Evolutionary conservation across 495 filamentous ascomycete genomes (phyloP), one percentile per base, ranked within the genome.

Genomic region (Podospora pseudopauciseta): DNA sequence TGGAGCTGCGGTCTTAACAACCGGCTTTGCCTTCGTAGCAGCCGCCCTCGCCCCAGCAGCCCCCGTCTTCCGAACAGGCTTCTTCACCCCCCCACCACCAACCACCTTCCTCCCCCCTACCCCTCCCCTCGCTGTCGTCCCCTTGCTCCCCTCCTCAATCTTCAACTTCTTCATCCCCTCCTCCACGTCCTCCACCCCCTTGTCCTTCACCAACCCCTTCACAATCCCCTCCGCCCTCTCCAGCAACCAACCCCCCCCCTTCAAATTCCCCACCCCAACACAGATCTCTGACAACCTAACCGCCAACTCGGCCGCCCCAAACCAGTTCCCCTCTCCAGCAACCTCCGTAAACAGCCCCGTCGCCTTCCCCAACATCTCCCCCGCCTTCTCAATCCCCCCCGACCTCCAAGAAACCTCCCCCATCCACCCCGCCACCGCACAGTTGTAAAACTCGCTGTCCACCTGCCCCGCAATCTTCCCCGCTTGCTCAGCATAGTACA

Each of bases 401-500:
- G 89, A 86, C 66, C 87, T 85, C 56, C 89, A 82, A 77, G 84
- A 90, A 64, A 90, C 84, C 23, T 84, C 85, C 11, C 88, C 90
- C 58, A 91, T 80, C 74, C 88, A 83, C 3, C 87, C 39, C 84
- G 18, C 83, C 77, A 27, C 83, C 32, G 85, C 77, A 4, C 85
- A 80, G 11, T 84, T 71, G 54, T 89, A 86, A 19, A 85, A 80
- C 70, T 86, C 83, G 3, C 92, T 88, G 49, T 85, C 80, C 9
- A 89, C 85, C 15, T 88, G 86, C 57, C 86, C 83, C 61, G 91
- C 92, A 68, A 97, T 87, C 75, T 91, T 92, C 63, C 91, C 80
- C 1, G 92, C 92, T 73, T 96, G 89, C 69, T 97, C 90, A 6
- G 89, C 86, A 72, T 96, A 96, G 77, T 93, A 95, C n/a, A 94